Evolutionary conservation across 2,329 filamentous ascomycete species (phyloP), one percentile per base, ranked within the genome.

Genomic region (Leptographium lundbergii): DNA sequence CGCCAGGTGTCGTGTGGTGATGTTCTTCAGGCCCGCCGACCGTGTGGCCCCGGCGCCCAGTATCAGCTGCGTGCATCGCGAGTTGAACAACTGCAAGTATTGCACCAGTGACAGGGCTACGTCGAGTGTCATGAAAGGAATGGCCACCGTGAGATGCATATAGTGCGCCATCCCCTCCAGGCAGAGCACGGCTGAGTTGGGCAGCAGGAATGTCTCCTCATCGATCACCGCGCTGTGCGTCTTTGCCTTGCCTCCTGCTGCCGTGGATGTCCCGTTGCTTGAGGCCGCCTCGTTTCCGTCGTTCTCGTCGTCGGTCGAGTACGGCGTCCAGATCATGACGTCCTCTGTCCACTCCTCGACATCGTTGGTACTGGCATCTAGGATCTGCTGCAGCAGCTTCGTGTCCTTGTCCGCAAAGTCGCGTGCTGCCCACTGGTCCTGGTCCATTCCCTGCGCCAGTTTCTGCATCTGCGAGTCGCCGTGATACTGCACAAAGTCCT

Each of bases 41-140:
- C 84, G 80, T 6, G 89, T 96, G 4, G 94, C 94, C 5, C 94
- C 94, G 1, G 94, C 94, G 1, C 94, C 94, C 7, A 99, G 84
- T 63, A 99, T 96, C 60, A 99, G 81, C 69, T 99, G 94, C n/a
- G 88, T 95, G 60, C 91, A 91, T 24, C 94, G 87, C 2, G 91
- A 96, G 71, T 99, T 96, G 78, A 97, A 99, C 4, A 95, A 79
- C 64, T 94, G 89, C 17, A 97, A 79, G 68, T 95, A 95, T 25
- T 94, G 86, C 50, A 96, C 77, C 13, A 99, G 80, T 0, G 85
- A 86, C 3, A 81, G 77, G 0, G 89, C 88, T 57, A 96, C 86
- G 60, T 96, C 91, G 2, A 85, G 78, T 1, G 90, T 88, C 83
- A 96, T 91, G 61, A 87, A 92, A 1, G 94, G 92, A 60, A 97